Conservation (phyloP, 2,329 filamentous ascomycete genomes). For the Sphaerulina vaccinii region DNA sequence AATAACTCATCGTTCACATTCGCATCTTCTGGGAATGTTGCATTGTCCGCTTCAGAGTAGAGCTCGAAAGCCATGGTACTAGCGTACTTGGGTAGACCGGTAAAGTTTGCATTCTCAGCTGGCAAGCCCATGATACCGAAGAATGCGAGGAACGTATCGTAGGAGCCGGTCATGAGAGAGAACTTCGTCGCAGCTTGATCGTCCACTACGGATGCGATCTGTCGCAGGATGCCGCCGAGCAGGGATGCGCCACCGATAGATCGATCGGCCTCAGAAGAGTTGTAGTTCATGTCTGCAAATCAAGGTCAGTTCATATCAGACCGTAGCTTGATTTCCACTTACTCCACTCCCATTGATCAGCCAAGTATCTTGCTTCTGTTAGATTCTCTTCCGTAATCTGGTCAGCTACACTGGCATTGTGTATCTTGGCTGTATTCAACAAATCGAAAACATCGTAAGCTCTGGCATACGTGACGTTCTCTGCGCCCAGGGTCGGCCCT, state of each 20-base stretch:
- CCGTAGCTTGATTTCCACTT: not conserved
- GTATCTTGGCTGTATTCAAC: constrained; percentile 11
- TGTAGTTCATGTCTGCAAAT: constrained; percentile 1
- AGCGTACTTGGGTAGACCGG: constrained; percentile 8
- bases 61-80: constrained; percentile 9
- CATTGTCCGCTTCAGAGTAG: constrained; percentile 6
- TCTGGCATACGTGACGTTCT: constrained; percentile 12
- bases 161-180: constrained; percentile 9
- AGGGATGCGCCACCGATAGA: constrained; percentile 10
- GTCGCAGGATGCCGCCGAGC: constrained; percentile 11
- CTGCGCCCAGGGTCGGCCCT: constrained; percentile 1
- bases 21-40: not conserved
- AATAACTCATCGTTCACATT: constrained; percentile 45
- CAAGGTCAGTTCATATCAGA: too few relatives aligned
- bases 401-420: constrained; percentile 6
- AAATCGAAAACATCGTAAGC: constrained; percentile 17
- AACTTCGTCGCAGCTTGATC: constrained; percentile 6
- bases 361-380: constrained; percentile 2
- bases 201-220: not conserved
- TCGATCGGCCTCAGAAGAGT: not conserved
- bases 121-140: constrained; percentile 11
- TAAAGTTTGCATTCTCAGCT: not conserved
- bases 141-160: constrained; percentile 14
- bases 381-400: constrained; percentile 1
- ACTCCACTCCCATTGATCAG: constrained; percentile 13